These are phyloP conservation scores for Nymphaea thermarum DNA, from an alignment of 164 flowering plant genomes.

Conservation along the genomic window DNA sequence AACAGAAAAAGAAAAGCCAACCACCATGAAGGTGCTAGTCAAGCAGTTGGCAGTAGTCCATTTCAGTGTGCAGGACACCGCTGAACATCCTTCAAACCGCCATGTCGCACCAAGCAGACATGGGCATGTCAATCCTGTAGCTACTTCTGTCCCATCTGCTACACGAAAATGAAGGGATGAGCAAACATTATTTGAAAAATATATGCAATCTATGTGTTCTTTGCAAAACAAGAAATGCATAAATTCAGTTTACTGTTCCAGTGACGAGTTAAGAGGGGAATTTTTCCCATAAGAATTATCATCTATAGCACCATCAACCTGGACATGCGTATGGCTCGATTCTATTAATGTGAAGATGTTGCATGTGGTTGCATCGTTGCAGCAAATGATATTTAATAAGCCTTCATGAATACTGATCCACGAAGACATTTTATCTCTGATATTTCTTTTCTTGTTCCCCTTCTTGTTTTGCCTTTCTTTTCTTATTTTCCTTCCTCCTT, in stretches of 20 bases:
- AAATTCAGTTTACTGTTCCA: no score
- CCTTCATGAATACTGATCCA: no score
- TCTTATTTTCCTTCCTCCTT: background rate
- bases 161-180: conserved; percentile 5
- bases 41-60: conserved; percentile 42
- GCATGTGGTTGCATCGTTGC: no score
- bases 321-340: background rate
- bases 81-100: conserved; percentile 58
- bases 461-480: no score
- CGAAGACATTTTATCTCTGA: no score
- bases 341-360: no score
- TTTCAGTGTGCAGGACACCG: conserved; percentile 41
- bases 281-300: background rate
- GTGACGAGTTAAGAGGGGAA: background rate
- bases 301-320: background rate
- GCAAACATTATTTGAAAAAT: no score
- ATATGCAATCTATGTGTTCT: no score
- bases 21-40: conserved; percentile 29
- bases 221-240: no score
- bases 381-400: no score
- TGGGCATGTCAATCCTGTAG: conserved; percentile 72
- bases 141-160: conserved; percentile 95
- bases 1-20: conserved; percentile 47
- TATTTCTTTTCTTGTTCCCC: no score
- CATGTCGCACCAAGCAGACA: conserved; percentile 78